A percentile compares a stretch with the other conserved stretches of the same genome.
Evolutionary conservation across 2,329 filamentous ascomycete species (phyloP).

Genomic region (Xylariaceae sp.): DNA sequence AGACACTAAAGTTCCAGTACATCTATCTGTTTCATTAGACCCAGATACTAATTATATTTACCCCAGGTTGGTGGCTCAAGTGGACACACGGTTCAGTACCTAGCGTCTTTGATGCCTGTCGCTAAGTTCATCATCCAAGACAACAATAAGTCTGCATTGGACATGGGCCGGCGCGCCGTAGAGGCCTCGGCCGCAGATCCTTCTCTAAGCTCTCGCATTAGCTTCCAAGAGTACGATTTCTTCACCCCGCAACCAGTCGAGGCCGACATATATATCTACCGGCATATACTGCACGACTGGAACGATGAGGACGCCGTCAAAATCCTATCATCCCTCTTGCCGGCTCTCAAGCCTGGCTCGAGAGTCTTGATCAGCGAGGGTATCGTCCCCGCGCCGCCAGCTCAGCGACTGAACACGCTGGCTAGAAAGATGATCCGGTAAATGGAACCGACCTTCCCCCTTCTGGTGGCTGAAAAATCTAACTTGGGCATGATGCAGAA

Average conservation of each 20-base stretch:
- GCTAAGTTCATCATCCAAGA: slow-evolving; percentile 29
- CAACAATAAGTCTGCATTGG: slow-evolving; percentile 22
- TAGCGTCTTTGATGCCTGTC: slow-evolving; percentile 26
- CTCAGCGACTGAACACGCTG: slow-evolving; percentile 23
- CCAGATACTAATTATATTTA: background rate
- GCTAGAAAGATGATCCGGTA: slow-evolving; percentile 27
- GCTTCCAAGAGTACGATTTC: slow-evolving; percentile 27
- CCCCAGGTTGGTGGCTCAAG: slow-evolving; percentile 26
- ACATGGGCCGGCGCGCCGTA: slow-evolving; percentile 24
- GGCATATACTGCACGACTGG: slow-evolving; percentile 30
- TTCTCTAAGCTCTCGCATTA: slow-evolving; percentile 22
- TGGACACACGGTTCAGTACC: slow-evolving; percentile 24
- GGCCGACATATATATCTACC: slow-evolving; percentile 29
- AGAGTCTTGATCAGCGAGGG: slow-evolving; percentile 25
- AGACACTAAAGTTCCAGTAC: too few relatives aligned
- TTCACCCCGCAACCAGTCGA: slow-evolving; percentile 24
- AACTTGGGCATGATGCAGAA: slow-evolving; percentile 1
- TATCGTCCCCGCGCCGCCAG: slow-evolving; percentile 25
- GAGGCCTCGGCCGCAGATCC: slow-evolving; percentile 6
- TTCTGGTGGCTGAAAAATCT: background rate
- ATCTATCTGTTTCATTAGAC: too few relatives aligned
- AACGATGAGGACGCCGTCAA: slow-evolving; percentile 18
- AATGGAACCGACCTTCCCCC: background rate
- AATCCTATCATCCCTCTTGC: slow-evolving; percentile 25
- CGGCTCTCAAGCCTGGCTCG: slow-evolving; percentile 19